Percentiles rank a stretch among this genome's conserved stretches.
Evolutionary conservation across 331 rosid genomes (phyloP).

Genomic region (Telfairia occidentalis): DNA sequence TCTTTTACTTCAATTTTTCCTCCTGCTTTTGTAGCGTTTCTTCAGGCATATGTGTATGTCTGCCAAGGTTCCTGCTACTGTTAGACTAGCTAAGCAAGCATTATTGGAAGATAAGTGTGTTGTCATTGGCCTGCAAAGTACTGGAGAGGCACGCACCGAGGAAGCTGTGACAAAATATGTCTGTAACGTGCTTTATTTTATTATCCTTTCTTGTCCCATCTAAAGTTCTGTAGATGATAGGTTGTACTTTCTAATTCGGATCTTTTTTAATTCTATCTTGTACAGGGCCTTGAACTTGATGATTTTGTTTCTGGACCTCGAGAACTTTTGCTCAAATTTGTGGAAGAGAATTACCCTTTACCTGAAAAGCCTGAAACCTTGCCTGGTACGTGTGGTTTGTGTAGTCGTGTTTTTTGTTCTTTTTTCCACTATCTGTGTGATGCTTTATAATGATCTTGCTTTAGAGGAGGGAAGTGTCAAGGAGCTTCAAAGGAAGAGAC

Average conservation of each 20-base stretch:
- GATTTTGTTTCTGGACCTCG: conserved; percentile 98
- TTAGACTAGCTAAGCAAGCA: conserved; percentile 81
- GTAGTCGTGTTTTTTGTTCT: neutral
- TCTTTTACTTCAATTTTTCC: conserved; percentile 1
- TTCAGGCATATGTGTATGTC: conserved; percentile 98
- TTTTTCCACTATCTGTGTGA: conserved; percentile 7
- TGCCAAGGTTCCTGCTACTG: conserved; percentile 94
- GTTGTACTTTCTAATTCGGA: conserved; percentile 11
- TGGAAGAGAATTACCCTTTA: conserved; percentile 92
- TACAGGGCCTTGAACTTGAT: conserved; percentile 94
- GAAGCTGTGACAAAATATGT: conserved; percentile 98
- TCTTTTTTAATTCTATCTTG: conserved; percentile 11
- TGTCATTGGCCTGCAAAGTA: conserved; percentile 98
- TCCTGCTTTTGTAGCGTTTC: conserved; percentile 69
- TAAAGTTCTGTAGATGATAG: neutral
- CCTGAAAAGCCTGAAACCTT: conserved; percentile 92
- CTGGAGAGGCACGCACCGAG: conserved; percentile 98
- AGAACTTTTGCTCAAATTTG: conserved; percentile 84
- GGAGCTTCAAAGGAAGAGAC: conserved; percentile 96
- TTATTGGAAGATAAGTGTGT: conserved; percentile 68
- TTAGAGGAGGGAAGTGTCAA: conserved; percentile 85
- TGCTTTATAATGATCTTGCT: conserved; percentile 15
- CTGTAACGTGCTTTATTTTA: conserved; percentile 24
- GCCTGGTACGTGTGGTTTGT: conserved; percentile 42
- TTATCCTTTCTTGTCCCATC: conserved; percentile 11